Percentiles rank a stretch among this genome's conserved stretches.
These are phyloP conservation scores for Hylodesmum podocarpum DNA, from an alignment of 306 rosid genomes.

Conservation along the genomic window DNA sequence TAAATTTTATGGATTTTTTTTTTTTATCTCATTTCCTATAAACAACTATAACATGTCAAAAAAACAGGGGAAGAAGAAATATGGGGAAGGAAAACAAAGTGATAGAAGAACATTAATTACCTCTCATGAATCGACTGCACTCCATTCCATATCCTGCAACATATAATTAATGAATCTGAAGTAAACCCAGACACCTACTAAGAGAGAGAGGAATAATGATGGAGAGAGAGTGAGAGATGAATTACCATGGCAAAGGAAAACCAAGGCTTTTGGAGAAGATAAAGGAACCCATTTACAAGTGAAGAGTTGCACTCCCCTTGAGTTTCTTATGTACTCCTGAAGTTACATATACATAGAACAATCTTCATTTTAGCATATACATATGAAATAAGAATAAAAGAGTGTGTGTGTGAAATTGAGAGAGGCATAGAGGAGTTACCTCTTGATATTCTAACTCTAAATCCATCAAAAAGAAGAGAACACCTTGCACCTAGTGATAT, in stretches of 20 bases:
- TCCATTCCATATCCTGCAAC: constrained; percentile 94
- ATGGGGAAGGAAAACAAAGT: neutral
- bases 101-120: constrained; percentile 51
- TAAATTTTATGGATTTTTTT: neutral
- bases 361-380: neutral
- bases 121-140: constrained; percentile 93
- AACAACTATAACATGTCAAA: too few relatives aligned
- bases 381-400: too few relatives aligned
- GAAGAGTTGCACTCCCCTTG: constrained; percentile 83
- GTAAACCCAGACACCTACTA: constrained; percentile 6
- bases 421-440: constrained; percentile 30
- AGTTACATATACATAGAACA: neutral
- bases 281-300: constrained; percentile 85
- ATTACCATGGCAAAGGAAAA: constrained; percentile 88
- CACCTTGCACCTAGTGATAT: neutral
- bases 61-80: neutral
- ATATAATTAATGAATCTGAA: constrained; percentile 17
- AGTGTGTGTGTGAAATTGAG: neutral
- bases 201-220: neutral
- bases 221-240: neutral
- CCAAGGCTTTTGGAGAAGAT: constrained; percentile 71
- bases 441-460: constrained; percentile 58
- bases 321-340: constrained; percentile 66
- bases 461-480: constrained; percentile 23
- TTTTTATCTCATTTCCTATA: neutral